Percentiles rank a stretch among this genome's conserved stretches.
Conservation (phyloP, 164 flowering plant genomes). For the Tetrastigma voinierianum region DNA sequence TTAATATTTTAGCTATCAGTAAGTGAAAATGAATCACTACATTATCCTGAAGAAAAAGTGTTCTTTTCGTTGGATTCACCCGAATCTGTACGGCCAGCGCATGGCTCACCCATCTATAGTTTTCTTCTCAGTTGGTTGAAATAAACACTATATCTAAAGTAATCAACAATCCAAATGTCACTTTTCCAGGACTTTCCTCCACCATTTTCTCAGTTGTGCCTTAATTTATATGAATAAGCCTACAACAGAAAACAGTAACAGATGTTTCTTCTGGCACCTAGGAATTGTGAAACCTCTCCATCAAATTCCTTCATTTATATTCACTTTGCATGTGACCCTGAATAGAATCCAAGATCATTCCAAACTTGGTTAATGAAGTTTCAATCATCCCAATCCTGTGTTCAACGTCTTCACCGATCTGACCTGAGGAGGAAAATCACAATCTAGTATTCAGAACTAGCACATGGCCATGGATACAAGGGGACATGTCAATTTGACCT, state of each 20-base stretch:
- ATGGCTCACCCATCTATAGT: neutral
- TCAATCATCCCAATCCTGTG: slow-evolving; percentile 75
- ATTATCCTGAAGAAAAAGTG: neutral
- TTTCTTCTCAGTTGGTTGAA: neutral
- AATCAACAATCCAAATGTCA: neutral
- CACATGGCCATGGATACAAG: neutral
- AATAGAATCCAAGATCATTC: slow-evolving; percentile 79
- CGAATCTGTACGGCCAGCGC: neutral
- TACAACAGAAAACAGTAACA: neutral
- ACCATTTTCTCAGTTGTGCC: neutral
- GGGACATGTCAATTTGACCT: neutral
- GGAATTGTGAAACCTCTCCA: too few relatives aligned
- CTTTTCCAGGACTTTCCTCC: neutral
- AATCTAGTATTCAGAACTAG: too few relatives aligned
- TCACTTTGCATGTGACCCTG: slow-evolving; percentile 92
- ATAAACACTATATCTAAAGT: neutral
- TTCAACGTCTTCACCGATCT: slow-evolving; percentile 71
- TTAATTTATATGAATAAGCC: too few relatives aligned
- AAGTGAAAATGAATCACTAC: too few relatives aligned
- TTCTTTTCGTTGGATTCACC: neutral
- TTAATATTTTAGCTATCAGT: too few relatives aligned
- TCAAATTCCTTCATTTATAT: slow-evolving; percentile 78
- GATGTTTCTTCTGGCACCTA: neutral
- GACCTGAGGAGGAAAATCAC: slow-evolving; percentile 52
- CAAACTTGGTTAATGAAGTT: slow-evolving; percentile 65